Evolutionary conservation across 352 stramenopile genomes (phyloP), one percentile per base, ranked within the genome.

Genomic region (Pythium brassicae): DNA sequence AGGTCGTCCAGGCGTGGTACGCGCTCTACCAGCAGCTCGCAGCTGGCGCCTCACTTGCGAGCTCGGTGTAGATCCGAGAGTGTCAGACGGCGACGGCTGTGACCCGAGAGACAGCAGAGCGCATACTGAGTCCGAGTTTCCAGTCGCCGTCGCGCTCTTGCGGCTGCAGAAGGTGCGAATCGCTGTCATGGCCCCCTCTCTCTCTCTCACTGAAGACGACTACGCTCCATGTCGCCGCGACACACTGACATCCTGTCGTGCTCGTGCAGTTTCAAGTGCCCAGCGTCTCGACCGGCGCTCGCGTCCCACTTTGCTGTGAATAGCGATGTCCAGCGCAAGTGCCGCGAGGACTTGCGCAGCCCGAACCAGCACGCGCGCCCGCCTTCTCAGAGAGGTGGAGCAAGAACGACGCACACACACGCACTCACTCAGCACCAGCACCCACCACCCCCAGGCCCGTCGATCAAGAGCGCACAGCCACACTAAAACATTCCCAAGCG

Each of bases 1-100:
- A 76, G 68, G 57, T 78, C 20, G 47, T 78, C 20, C 67, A 76
- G 62, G 66, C 70, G 1, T 78, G 70, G 70, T 59, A 62, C 26
- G 27, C 48, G 25, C 22, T 76, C 15, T 78, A 78, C 53, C 65
- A 76, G 42, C 65, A 69, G 6, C 50, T 78, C 5, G 50, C 49
- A n/a, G 46, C 46, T 55, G 67, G 70, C n/a, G 43, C 51, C 6
- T 35, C 66, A 4, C 53, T 78, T 42, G 43, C 37, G 25, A 54
- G 22, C 46, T 70, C 37, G 50, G 48, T 45, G n/a, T 47, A 47
- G 32, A 37, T 37, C 32, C 32, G 32, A 37, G 32, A 37, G 14
- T 11, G 32, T 37, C 32, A 37, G 32, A 11, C 32, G 32, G 32
- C 32, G 32, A 37, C 32, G 32, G 32, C 5, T 37, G 32, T 37